These are phyloP conservation scores for Neoboletus brunneissimus DNA, from an alignment of 768 basidiomycete species.

Conservation along the genomic window DNA sequence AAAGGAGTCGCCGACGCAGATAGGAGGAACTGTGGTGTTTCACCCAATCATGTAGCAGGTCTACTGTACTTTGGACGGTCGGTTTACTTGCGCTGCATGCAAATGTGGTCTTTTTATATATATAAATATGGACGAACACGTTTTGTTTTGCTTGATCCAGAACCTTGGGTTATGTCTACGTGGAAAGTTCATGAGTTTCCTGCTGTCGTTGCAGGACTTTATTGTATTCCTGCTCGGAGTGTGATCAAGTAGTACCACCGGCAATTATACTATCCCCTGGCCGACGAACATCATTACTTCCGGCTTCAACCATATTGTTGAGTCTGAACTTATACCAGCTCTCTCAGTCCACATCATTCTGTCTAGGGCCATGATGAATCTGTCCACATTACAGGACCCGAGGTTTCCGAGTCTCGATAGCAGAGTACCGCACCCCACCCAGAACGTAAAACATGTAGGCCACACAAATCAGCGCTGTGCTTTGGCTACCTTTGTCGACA, in stretches of 20 bases:
- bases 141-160: background rate
- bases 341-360: too few relatives aligned
- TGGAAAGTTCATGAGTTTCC: background rate
- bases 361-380: background rate
- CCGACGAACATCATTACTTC: too few relatives aligned
- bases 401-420: background rate
- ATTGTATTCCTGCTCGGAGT: too few relatives aligned
- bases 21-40: background rate
- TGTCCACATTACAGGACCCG: background rate
- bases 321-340: background rate
- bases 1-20: background rate
- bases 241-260: background rate
- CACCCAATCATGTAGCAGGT: background rate
- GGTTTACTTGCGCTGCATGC: background rate
- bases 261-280: background rate
- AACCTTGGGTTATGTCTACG: background rate
- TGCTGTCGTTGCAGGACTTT: too few relatives aligned
- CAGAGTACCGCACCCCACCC: background rate
- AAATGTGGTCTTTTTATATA: background rate
- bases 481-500: background rate
- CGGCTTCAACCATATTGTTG: too few relatives aligned
- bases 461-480: too few relatives aligned
- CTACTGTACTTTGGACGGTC: conserved; percentile 2
- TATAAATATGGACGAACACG: background rate
- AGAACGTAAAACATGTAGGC: too few relatives aligned